phyloP scores from a whole-genome alignment of 1,139 yeast species.

The Candida sojae region DNA sequence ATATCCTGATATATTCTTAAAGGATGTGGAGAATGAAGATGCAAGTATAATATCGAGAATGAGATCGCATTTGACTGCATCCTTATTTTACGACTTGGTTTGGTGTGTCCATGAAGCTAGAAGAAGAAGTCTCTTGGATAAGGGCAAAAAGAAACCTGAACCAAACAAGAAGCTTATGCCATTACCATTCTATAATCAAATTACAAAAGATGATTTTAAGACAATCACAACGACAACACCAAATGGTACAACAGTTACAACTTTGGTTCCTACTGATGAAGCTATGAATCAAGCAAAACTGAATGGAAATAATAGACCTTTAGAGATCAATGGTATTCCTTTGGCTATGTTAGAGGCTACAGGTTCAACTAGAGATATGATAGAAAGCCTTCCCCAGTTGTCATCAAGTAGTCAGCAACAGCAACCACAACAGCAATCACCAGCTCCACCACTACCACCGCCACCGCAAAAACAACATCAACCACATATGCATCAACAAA shows the following conservation, averaged over 20 bases:
- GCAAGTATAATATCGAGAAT: constrained; percentile 78
- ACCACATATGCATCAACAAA: neutral
- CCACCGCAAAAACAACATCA: too few relatives aligned
- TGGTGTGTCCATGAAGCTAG: constrained; percentile 97
- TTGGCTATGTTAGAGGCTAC: constrained; percentile 79
- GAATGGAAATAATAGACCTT: constrained; percentile 54
- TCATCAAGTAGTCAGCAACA: constrained; percentile 4
- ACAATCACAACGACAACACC: constrained; percentile 87
- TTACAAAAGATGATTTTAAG: constrained; percentile 87
- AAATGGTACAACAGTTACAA: constrained; percentile 88
- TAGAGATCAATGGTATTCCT: constrained; percentile 80
- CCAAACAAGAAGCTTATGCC: constrained; percentile 54
- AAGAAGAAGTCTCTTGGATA: constrained; percentile 62
- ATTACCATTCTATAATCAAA: constrained; percentile 89
- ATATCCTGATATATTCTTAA: constrained; percentile 73
- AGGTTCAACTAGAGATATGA: constrained; percentile 35
- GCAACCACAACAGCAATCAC: neutral
- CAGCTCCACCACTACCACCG: too few relatives aligned
- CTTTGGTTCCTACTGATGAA: constrained; percentile 82
- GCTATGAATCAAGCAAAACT: constrained; percentile 63
- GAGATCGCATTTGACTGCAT: constrained; percentile 92
- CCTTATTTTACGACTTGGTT: constrained; percentile 86
- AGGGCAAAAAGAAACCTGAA: constrained; percentile 29
- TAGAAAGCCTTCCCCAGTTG: neutral
- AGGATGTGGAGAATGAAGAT: constrained; percentile 24